phyloP scores from a whole-genome alignment of 2,329 filamentous ascomycete genomes.

The Verticillium dahliae region DNA sequence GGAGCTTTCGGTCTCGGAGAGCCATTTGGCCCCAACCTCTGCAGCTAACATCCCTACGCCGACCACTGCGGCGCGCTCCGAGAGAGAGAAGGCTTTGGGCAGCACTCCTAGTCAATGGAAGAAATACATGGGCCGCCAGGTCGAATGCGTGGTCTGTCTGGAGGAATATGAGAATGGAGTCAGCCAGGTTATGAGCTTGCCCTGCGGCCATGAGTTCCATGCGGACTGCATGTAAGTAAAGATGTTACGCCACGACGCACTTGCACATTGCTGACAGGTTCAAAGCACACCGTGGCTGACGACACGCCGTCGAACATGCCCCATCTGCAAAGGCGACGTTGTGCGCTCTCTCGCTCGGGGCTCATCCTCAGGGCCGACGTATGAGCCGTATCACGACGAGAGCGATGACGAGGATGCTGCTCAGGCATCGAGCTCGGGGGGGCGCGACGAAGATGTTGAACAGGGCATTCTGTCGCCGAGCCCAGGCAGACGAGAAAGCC shows the following conservation, averaged over 20 bases:
- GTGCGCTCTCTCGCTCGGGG: slow-evolving; percentile 61
- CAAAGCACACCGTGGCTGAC: slow-evolving; percentile 90
- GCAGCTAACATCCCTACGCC: slow-evolving; percentile 29
- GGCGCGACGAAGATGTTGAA: slow-evolving; percentile 33
- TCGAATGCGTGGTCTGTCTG: slow-evolving; percentile 92
- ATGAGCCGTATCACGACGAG: slow-evolving; percentile 50
- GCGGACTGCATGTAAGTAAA: slow-evolving; percentile 90
- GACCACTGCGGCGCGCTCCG: slow-evolving; percentile 19
- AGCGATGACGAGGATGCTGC: slow-evolving; percentile 32
- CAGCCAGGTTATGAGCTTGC: slow-evolving; percentile 91
- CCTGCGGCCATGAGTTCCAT: slow-evolving; percentile 97
- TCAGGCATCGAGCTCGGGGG: slow-evolving; percentile 6
- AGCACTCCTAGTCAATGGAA: slow-evolving; percentile 50
- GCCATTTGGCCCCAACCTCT: neutral
- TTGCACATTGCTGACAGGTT: slow-evolving; percentile 31
- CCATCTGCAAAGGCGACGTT: slow-evolving; percentile 97
- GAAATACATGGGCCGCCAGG: slow-evolving; percentile 61
- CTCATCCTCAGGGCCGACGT: slow-evolving; percentile 42
- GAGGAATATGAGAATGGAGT: slow-evolving; percentile 95
- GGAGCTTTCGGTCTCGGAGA: neutral
- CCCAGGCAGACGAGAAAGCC: slow-evolving; percentile 12
- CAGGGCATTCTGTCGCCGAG: slow-evolving; percentile 27
- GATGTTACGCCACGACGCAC: slow-evolving; percentile 58
- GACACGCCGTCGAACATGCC: slow-evolving; percentile 90
- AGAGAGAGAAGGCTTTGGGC: slow-evolving; percentile 41